Evolutionary conservation across 495 filamentous ascomycete genomes (phyloP).

Genomic region (Lasiosphaeria ovina): DNA sequence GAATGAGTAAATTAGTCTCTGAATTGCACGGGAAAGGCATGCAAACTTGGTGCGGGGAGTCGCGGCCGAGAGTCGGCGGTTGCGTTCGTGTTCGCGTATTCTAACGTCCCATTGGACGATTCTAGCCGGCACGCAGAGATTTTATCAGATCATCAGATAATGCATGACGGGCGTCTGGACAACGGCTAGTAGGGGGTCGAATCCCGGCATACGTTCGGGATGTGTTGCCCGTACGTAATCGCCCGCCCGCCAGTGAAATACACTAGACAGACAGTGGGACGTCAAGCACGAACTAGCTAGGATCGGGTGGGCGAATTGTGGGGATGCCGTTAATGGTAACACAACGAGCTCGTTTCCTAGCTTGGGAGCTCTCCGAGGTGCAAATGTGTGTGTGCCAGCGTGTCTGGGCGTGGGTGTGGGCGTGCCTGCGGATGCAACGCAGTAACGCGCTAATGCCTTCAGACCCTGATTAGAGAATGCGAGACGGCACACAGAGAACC

Average conservation of each 20-base stretch:
- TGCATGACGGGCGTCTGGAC: background rate
- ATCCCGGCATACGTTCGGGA: background rate
- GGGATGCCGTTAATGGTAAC: background rate
- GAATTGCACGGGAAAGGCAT: background rate
- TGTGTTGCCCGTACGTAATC: slow-evolving; percentile 8
- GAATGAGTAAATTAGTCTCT: background rate
- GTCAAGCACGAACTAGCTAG: background rate
- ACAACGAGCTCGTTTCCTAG: background rate
- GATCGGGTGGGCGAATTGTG: background rate
- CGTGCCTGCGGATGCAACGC: background rate
- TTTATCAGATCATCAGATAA: slow-evolving; percentile 31
- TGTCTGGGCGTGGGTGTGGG: background rate
- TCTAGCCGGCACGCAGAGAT: background rate
- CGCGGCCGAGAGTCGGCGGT: too few relatives aligned
- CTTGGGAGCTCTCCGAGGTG: background rate
- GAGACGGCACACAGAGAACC: too few relatives aligned
- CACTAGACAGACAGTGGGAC: background rate
- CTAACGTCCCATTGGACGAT: background rate
- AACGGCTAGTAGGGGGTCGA: background rate
- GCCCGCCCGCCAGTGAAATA: background rate
- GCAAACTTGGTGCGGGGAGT: background rate
- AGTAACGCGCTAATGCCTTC: background rate
- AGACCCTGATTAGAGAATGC: too few relatives aligned
- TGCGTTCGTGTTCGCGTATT: background rate
- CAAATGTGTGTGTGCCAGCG: background rate